Evolutionary conservation across 225 moss, liverwort and hornwort genomes (phyloP), one percentile per base, ranked within the genome.

Genomic region (Pseudisothecium myosuroides): DNA sequence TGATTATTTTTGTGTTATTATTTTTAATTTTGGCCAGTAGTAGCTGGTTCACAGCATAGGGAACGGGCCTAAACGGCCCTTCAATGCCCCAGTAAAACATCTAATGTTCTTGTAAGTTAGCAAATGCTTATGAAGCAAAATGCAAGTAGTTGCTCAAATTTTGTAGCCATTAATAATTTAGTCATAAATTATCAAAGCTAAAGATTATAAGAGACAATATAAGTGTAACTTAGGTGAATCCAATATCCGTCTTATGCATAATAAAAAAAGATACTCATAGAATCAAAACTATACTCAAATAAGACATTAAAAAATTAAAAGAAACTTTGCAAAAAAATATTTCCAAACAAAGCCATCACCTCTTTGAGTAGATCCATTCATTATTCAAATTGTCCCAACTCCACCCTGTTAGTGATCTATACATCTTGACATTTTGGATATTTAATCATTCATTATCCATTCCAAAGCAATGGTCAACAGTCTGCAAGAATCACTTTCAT

Each of bases 381-480:
- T 3, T 23, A 52, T 0, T 2, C 9, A 36, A 76, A 22, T 76
- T 50, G 34, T 76, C 3, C 36, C 12, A 54, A 14, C 4, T 36
- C 36, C 2, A 54, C 4, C 9, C 36, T 77, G 9, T 14, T 3
- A 23, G 0, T 13, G 1, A 3, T 23, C 36, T 23, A 77, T 23
- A 8, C 14, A 54, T 54, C 6, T 77, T 23, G 15, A 54, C 54
- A 14, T 77, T 77, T 77, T 9, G 23, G 4, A 77, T 76, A 36
- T 23, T 36, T 23, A 14, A 0, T 54, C 5, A 23, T 23, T 77
- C 15, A 15, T 37, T 37, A 77, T 54, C 36, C 14, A 54, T 23
- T 1, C 23, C 9, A 77, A 77, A 9, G 9, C 9, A 36, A 14
- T 77, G 9, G 22, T 7, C 23, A 54, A 76, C 9, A 36, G 36